Evolutionary conservation across 177 flowering plant species (phyloP).

Genomic region (Vitis hybrid): DNA sequence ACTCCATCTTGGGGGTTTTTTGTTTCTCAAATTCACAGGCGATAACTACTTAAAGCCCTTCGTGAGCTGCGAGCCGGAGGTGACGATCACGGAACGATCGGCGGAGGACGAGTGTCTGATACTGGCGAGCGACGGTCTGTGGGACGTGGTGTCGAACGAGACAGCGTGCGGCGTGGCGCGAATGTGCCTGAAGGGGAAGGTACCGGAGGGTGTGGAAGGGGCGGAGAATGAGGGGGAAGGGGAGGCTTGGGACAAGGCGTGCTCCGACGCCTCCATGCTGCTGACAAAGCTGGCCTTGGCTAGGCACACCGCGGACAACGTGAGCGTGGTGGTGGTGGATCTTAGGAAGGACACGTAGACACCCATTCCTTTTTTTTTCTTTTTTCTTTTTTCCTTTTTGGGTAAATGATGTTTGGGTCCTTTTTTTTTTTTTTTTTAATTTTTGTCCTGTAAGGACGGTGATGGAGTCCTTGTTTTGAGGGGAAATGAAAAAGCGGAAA

Average conservation of each 20-base stretch:
- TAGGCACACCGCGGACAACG: conserved; percentile 69
- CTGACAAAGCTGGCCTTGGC: conserved; percentile 84
- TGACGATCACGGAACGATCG: conserved; percentile 47
- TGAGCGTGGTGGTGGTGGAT: conserved; percentile 79
- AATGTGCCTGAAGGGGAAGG: conserved; percentile 55
- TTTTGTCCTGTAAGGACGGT: too few species aligned
- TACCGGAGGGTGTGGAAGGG: not conserved
- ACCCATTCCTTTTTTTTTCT: not conserved
- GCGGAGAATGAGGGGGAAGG: conserved; percentile 8
- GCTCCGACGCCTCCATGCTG: conserved; percentile 70
- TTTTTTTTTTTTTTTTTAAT: too few species aligned
- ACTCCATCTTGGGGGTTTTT: not conserved
- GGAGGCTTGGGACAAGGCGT: conserved; percentile 48
- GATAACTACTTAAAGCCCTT: conserved; percentile 78
- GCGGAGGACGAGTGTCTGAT: conserved; percentile 63
- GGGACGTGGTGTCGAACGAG: conserved; percentile 74
- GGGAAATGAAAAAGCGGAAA: too few species aligned
- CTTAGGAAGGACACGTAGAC: conserved; percentile 37
- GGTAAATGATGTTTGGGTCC: too few species aligned
- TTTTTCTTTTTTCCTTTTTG: not conserved
- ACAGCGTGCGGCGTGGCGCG: conserved; percentile 66
- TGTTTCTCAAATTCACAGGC: conserved; percentile 31
- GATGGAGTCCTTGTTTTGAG: too few species aligned
- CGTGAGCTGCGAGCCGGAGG: conserved; percentile 64
- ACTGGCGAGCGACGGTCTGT: conserved; percentile 64